phyloP scores from a whole-genome alignment of 2,329 filamentous ascomycete genomes.

The Phaeosphaeriaceae sp. region DNA sequence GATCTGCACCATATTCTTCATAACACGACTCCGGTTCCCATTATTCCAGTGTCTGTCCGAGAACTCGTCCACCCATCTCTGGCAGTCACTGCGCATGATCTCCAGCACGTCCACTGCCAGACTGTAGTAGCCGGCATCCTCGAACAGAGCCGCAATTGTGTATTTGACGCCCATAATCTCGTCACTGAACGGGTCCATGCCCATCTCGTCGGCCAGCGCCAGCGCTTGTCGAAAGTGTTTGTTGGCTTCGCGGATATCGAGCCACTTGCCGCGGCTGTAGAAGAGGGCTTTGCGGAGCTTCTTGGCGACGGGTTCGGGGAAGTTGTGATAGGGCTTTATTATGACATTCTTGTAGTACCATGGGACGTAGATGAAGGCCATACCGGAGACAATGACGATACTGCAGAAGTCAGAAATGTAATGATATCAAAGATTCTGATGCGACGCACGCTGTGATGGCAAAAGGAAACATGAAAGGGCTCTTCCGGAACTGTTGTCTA shows the following conservation, averaged over 20 bases:
- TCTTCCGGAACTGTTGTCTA: constrained; percentile 44
- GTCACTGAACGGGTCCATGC: constrained; percentile 87
- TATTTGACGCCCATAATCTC: constrained; percentile 91
- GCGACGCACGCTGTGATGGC: constrained; percentile 23
- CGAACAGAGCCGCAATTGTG: constrained; percentile 78
- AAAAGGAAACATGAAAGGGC: constrained; percentile 50
- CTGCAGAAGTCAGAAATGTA: constrained; percentile 24
- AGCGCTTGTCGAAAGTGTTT: constrained; percentile 85
- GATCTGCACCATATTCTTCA: constrained; percentile 77
- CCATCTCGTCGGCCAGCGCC: constrained; percentile 72
- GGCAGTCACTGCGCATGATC: constrained; percentile 73
- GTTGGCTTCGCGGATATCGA: constrained; percentile 77
- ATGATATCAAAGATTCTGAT: background rate
- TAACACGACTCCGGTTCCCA: constrained; percentile 66
- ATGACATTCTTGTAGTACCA: constrained; percentile 57
- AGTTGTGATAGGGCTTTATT: constrained; percentile 60
- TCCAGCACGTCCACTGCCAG: constrained; percentile 80
- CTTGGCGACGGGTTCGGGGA: constrained; percentile 74
- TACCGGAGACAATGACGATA: constrained; percentile 49
- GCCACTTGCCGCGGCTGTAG: constrained; percentile 71
- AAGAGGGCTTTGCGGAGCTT: constrained; percentile 85
- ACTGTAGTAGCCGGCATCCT: constrained; percentile 74
- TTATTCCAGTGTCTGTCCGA: constrained; percentile 50
- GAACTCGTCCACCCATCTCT: constrained; percentile 57
- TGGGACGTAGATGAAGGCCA: constrained; percentile 52